Conservation (phyloP, 1,139 yeast genomes). For the Geotrichum phurueaensis region DNA sequence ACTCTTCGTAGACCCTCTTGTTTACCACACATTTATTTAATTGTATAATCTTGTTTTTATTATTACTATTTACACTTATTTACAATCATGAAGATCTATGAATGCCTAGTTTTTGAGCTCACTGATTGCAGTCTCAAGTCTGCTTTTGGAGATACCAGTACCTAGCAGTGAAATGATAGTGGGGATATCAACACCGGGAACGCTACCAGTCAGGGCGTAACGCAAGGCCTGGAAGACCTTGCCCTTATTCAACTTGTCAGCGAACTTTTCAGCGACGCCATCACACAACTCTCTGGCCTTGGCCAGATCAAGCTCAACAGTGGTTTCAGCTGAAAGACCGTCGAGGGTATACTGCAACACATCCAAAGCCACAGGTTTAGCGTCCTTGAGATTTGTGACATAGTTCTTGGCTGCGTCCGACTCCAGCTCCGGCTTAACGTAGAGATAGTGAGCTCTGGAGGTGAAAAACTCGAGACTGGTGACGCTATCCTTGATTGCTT, state of each 20-base stretch:
- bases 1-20: conserved; percentile 24
- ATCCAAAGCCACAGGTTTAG: not conserved
- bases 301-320: not conserved
- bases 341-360: not conserved
- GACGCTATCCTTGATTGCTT: conserved; percentile 20
- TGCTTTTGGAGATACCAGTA: conserved; percentile 28
- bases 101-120: not conserved
- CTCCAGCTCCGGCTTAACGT: conserved; percentile 20
- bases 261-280: not conserved
- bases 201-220: conserved; percentile 66
- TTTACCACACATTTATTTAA: not conserved
- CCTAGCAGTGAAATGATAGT: conserved; percentile 55
- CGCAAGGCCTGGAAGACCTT: conserved; percentile 57
- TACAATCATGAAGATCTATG: not conserved
- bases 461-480: conserved; percentile 24
- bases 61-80: not conserved
- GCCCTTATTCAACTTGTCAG: conserved; percentile 6
- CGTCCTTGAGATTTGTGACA: not conserved
- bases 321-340: not conserved
- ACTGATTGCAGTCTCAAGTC: conserved; percentile 5
- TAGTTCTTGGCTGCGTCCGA: conserved; percentile 31
- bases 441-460: conserved; percentile 21
- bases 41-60: not conserved
- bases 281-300: conserved; percentile 11
- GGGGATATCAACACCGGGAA: conserved; percentile 67